Conservation (phyloP, 345 rosid species). For the Aurinia saxatilis region DNA sequence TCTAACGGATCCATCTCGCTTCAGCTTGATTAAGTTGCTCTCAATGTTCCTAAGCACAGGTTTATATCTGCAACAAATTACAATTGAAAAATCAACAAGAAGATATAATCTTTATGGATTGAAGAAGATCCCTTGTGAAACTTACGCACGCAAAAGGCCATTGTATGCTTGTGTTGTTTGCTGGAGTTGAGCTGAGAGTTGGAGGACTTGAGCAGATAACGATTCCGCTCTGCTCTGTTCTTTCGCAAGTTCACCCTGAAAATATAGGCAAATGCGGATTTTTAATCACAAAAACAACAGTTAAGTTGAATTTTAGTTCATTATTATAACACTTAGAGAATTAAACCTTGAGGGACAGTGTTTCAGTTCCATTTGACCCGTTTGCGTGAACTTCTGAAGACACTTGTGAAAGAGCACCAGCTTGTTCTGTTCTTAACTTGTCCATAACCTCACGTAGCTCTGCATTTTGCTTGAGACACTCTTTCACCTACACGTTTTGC, state of each 20-base stretch:
- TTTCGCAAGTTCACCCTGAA: slow-evolving; percentile 65
- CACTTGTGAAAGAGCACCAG: slow-evolving; percentile 21
- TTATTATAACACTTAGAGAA: background rate
- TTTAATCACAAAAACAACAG: background rate
- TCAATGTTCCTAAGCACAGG: slow-evolving; percentile 84
- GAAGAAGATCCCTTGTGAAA: background rate
- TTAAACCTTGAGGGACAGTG: slow-evolving; percentile 64
- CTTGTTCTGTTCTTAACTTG: slow-evolving; percentile 71
- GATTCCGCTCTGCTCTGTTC: slow-evolving; percentile 86
- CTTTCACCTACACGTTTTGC: slow-evolving; percentile 55
- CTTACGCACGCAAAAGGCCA: slow-evolving; percentile 71
- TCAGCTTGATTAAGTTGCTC: slow-evolving; percentile 74
- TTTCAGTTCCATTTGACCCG: slow-evolving; percentile 37
- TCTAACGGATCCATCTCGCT: slow-evolving; percentile 60
- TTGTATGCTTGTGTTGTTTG: slow-evolving; percentile 73
- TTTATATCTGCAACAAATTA: slow-evolving; percentile 53
- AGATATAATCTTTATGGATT: background rate
- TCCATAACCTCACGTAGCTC: slow-evolving; percentile 65
- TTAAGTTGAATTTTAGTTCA: background rate
- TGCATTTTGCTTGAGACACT: slow-evolving; percentile 77
- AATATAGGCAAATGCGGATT: background rate
- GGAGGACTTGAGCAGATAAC: slow-evolving; percentile 76
- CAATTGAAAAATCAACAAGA: background rate
- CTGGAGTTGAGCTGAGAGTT: slow-evolving; percentile 70
- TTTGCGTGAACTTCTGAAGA: slow-evolving; percentile 24